Percentiles rank a stretch among this genome's conserved stretches.
Evolutionary conservation across 2,329 filamentous ascomycete genomes (phyloP).

Genomic region (Exutisphaerella laricina): DNA sequence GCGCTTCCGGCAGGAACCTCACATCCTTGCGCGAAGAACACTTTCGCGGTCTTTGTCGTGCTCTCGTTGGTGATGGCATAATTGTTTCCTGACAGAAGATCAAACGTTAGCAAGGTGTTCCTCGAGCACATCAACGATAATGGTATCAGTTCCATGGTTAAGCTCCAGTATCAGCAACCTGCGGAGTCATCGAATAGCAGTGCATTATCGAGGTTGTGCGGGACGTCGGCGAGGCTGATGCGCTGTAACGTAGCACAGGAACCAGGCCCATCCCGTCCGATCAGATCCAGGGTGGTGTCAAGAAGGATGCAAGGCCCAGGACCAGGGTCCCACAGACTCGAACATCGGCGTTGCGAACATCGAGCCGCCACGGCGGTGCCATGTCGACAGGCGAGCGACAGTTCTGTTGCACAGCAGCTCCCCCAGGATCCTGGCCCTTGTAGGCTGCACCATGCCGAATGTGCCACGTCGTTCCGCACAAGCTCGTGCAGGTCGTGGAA

Average conservation of each 20-base stretch:
- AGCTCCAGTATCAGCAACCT: neutral
- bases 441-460: conserved; percentile 3
- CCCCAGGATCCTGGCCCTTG: conserved; percentile 6
- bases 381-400: conserved; percentile 23
- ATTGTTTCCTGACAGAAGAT: conserved; percentile 65
- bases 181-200: too few relatives aligned
- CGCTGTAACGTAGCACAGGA: conserved; percentile 22
- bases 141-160: too few relatives aligned
- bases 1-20: too few relatives aligned
- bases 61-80: conserved; percentile 86
- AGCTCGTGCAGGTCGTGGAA: conserved; percentile 21
- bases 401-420: conserved; percentile 21
- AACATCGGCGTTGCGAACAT: conserved; percentile 4
- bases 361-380: conserved; percentile 1
- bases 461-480: conserved; percentile 20
- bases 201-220: neutral
- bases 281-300: conserved; percentile 4
- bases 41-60: conserved; percentile 58
- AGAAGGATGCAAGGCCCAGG: conserved; percentile 2
- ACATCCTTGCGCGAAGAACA: conserved; percentile 92
- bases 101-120: conserved; percentile 6
- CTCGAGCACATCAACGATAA: neutral
- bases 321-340: conserved; percentile 2
- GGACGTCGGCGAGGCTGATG: conserved; percentile 9
- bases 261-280: neutral